Base-by-base conservation (phyloP, 331 rosid genomes). In the Phaseolus coccineus region DNA sequence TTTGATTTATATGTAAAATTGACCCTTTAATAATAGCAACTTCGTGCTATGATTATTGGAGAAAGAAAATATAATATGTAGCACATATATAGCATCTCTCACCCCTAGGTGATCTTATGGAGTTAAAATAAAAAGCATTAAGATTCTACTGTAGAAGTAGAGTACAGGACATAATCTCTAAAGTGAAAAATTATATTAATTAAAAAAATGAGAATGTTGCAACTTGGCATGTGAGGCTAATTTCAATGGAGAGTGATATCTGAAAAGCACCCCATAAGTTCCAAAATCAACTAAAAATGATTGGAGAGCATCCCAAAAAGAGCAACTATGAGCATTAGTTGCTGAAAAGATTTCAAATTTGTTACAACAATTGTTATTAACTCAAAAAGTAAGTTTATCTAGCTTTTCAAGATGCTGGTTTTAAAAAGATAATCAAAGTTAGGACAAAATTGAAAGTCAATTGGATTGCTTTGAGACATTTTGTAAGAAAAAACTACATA, bases 321-420 rank as follows among this genome's bases (percentile, higher is more conserved):
- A 58, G 37, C 39, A 27, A 27, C 37, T 4, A 9, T 28, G 65
- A 28, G 19, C 65, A 27, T 27, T 11, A 25, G 16, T 57, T 27
- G 65, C 37, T 27, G 37, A 58, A 58, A 58, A 33, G 65, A 25
- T 39, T 58, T 58, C 65, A 58, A 28, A 10, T 58, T 58, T 58
- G 3, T 27, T 56, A 28, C 13, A 13, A 28, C 19, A 11, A 10
- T 25, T 25, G 37, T 57, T 22, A 6, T 28, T 28, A 37, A 57
- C 35, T 57, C 11, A 55, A 22, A 55, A 8, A 58, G 16, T 27
- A 25, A 25, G 11, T 11, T 15, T 51, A 57, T 57, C 64, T 57
- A 9, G 9, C 65, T 58, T 58, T 58, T 25, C 6, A 27, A 10
- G n/a, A 27, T 19, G 16, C 37, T 27, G 8, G 4, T 19, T 53